A percentile compares a stretch with the other conserved stretches of the same genome.
These are phyloP conservation scores for Clavispora fructus DNA, from an alignment of 805 yeast genomes.

Conservation along the genomic window DNA sequence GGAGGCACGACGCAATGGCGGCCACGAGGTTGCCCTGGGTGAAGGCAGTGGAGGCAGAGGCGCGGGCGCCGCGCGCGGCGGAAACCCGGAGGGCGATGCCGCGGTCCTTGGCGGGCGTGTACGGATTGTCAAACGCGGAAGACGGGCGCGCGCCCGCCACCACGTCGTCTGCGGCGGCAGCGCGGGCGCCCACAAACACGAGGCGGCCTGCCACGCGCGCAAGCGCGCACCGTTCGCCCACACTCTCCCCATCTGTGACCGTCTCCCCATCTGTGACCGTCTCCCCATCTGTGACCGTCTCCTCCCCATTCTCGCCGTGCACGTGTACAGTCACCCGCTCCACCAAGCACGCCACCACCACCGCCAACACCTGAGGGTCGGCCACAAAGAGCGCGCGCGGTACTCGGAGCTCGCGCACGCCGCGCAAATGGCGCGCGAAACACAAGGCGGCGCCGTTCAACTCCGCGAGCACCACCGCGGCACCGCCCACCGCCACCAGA, in stretches of 20 bases:
- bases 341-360: slow-evolving; percentile 41
- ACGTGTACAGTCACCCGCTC: slow-evolving; percentile 38
- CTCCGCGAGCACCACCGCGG: slow-evolving; percentile 12
- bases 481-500: slow-evolving; percentile 17
- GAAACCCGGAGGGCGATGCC: slow-evolving; percentile 31
- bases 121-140: slow-evolving; percentile 23
- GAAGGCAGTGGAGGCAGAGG: slow-evolving; percentile 23
- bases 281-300: not conserved
- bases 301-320: slow-evolving; percentile 11
- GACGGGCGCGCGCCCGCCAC: not conserved
- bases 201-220: not conserved
- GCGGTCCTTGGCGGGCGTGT: slow-evolving; percentile 28
- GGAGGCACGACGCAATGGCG: slow-evolving; percentile 47
- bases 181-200: not conserved
- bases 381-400: slow-evolving; percentile 18
- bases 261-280: not conserved
- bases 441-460: slow-evolving; percentile 17
- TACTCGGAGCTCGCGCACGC: slow-evolving; percentile 21
- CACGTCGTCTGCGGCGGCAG: not conserved
- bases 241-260: too few species aligned
- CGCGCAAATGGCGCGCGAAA: slow-evolving; percentile 1
- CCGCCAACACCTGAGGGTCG: slow-evolving; percentile 29
- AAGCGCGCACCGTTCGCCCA: not conserved
- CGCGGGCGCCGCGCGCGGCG: slow-evolving; percentile 11
- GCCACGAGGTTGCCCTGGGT: slow-evolving; percentile 51